phyloP scores from a whole-genome alignment of 2,329 filamentous ascomycete species.

The Clarireedia hainanense region DNA sequence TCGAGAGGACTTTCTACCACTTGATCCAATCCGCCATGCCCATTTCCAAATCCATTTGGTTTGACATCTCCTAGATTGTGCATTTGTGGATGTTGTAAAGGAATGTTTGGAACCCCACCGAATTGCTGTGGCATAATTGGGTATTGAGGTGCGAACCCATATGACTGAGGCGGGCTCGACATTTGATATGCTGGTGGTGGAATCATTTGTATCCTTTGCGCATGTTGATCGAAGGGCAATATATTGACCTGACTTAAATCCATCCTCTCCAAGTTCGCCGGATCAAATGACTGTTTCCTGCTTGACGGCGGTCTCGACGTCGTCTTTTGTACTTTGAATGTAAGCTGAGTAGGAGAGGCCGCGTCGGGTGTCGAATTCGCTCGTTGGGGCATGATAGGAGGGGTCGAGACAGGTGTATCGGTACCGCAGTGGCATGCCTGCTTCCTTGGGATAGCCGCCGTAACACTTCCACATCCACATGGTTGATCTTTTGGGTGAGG shows the following conservation, averaged over 20 bases:
- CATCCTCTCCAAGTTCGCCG: slow-evolving; percentile 42
- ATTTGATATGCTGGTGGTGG: slow-evolving; percentile 20
- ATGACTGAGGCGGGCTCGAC: slow-evolving; percentile 14
- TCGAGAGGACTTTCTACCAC: slow-evolving; percentile 20
- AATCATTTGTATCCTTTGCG: slow-evolving; percentile 21
- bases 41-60: slow-evolving; percentile 16
- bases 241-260: slow-evolving; percentile 46
- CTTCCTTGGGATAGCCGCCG: slow-evolving; percentile 53
- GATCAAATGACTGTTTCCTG: slow-evolving; percentile 43
- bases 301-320: slow-evolving; percentile 16
- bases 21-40: slow-evolving; percentile 15
- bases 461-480: slow-evolving; percentile 55
- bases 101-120: slow-evolving; percentile 5
- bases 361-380: slow-evolving; percentile 33
- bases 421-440: slow-evolving; percentile 47
- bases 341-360: slow-evolving; percentile 25
- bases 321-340: slow-evolving; percentile 26
- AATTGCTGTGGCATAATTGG: slow-evolving; percentile 18
- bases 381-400: slow-evolving; percentile 14
- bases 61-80: slow-evolving; percentile 8
- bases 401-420: slow-evolving; percentile 20
- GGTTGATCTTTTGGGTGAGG: slow-evolving; percentile 47
- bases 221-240: slow-evolving; percentile 29
- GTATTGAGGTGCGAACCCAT: slow-evolving; percentile 22
- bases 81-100: slow-evolving; percentile 18